These are phyloP conservation scores for Amaranthus cruentus DNA, from an alignment of 148 eudicot species.

Conservation along the genomic window DNA sequence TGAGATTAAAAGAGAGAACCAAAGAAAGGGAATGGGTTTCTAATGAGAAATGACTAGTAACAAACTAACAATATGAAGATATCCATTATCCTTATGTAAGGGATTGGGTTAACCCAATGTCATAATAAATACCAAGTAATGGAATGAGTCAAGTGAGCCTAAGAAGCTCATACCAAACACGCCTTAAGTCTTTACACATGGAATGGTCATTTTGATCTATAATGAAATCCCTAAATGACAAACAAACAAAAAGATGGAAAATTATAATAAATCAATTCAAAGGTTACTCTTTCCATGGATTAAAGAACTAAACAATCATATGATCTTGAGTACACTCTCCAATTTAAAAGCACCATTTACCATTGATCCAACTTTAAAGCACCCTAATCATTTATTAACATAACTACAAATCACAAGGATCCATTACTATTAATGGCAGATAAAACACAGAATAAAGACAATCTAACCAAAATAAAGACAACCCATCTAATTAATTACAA, in stretches of 20 bases:
- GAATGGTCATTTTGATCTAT: neutral
- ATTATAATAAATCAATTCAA: neutral
- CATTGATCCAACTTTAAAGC: neutral
- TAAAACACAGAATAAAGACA: slow-evolving; percentile 14
- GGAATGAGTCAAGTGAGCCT: too few relatives aligned
- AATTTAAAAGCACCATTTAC: neutral
- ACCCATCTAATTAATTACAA: slow-evolving; percentile 17
- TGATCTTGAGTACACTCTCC: slow-evolving; percentile 8
- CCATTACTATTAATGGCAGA: slow-evolving; percentile 10
- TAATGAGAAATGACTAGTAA: too few relatives aligned
- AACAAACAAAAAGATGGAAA: neutral
- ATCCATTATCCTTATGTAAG: too few relatives aligned
- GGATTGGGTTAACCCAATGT: too few relatives aligned
- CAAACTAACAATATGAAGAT: too few relatives aligned
- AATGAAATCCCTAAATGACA: neutral
- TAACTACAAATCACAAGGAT: neutral
- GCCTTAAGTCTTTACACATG: too few relatives aligned
- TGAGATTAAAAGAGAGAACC: too few relatives aligned
- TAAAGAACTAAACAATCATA: neutral
- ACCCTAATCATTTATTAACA: neutral
- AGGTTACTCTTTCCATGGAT: neutral
- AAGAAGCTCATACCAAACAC: too few relatives aligned
- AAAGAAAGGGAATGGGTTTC: too few relatives aligned
- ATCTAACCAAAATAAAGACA: slow-evolving; percentile 22
- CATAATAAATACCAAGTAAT: too few relatives aligned